phyloP scores from a whole-genome alignment of 805 yeast genomes.

The Wickerhamiella bombiphila region DNA sequence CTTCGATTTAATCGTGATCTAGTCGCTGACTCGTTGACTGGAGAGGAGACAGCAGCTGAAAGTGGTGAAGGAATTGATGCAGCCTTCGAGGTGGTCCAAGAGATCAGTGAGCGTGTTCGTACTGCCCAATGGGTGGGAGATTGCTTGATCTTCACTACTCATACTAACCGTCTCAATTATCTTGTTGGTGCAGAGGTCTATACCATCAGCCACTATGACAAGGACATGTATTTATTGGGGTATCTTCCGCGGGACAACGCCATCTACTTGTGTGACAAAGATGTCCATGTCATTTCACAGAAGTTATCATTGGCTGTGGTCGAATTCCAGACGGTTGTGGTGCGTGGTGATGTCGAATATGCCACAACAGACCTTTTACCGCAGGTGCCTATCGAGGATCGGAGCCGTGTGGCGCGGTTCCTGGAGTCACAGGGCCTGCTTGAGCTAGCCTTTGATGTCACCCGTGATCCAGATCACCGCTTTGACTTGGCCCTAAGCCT shows the following conservation, averaged over 20 bases:
- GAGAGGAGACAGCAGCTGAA: slow-evolving; percentile 39
- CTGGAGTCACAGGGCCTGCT: slow-evolving; percentile 83
- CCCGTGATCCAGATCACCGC: slow-evolving; percentile 80
- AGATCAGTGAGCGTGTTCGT: slow-evolving; percentile 63
- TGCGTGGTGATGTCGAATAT: slow-evolving; percentile 85
- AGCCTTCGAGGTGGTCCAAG: slow-evolving; percentile 71
- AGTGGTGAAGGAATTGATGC: slow-evolving; percentile 77
- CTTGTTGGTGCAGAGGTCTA: slow-evolving; percentile 88
- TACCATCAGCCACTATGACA: slow-evolving; percentile 86
- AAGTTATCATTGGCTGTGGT: slow-evolving; percentile 70
- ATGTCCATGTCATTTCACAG: slow-evolving; percentile 68
- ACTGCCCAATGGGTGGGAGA: slow-evolving; percentile 97
- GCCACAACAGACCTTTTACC: slow-evolving; percentile 40
- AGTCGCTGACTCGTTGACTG: slow-evolving; percentile 46
- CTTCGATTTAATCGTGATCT: slow-evolving; percentile 56
- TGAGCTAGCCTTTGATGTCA: slow-evolving; percentile 67
- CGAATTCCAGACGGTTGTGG: slow-evolving; percentile 89
- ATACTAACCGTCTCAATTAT: slow-evolving; percentile 78
- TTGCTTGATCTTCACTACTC: slow-evolving; percentile 82
- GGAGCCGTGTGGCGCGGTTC: slow-evolving; percentile 73
- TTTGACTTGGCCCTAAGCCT: slow-evolving; percentile 78
- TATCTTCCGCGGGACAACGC: slow-evolving; percentile 82
- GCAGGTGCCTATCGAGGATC: slow-evolving; percentile 45
- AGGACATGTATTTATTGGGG: slow-evolving; percentile 72
- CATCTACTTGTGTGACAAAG: slow-evolving; percentile 83